phyloP scores from a whole-genome alignment of 225 moss, liverwort and hornwort species.

The Pleurozium schreberi region DNA sequence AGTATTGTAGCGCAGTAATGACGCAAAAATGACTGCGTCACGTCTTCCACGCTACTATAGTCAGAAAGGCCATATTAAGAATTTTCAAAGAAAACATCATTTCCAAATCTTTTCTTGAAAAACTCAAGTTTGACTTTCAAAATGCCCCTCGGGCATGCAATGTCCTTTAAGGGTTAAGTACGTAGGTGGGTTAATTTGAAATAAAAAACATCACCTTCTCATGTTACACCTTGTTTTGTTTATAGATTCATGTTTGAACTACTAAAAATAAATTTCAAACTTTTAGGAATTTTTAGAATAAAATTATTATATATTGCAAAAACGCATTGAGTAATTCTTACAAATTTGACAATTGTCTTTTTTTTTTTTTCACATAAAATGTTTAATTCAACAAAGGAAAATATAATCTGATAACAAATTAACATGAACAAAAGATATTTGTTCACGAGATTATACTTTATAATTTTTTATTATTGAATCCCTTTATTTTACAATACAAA shows the following conservation, averaged over 20 bases:
- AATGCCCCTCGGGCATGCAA: too few relatives aligned
- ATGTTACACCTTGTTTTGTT: neutral
- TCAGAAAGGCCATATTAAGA: too few relatives aligned
- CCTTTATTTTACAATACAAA: neutral
- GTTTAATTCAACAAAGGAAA: neutral
- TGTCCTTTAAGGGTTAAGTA: too few relatives aligned
- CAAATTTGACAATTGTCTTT: neutral
- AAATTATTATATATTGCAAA: neutral
- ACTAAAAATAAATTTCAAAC: neutral
- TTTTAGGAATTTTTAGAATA: neutral
- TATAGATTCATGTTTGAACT: neutral
- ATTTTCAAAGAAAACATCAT: too few relatives aligned
- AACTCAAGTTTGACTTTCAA: too few relatives aligned
- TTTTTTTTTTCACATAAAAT: neutral
- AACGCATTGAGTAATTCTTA: neutral
- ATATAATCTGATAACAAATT: neutral
- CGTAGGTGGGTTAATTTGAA: neutral
- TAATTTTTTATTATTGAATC: neutral
- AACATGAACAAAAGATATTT: neutral
- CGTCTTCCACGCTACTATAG: too few relatives aligned
- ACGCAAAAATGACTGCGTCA: too few relatives aligned
- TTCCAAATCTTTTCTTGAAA: too few relatives aligned
- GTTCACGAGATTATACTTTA: neutral
- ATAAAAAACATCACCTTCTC: neutral
- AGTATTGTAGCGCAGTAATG: too few relatives aligned